phyloP scores from a whole-genome alignment of 2,329 filamentous ascomycete genomes.

The Pyricularia grisea region DNA sequence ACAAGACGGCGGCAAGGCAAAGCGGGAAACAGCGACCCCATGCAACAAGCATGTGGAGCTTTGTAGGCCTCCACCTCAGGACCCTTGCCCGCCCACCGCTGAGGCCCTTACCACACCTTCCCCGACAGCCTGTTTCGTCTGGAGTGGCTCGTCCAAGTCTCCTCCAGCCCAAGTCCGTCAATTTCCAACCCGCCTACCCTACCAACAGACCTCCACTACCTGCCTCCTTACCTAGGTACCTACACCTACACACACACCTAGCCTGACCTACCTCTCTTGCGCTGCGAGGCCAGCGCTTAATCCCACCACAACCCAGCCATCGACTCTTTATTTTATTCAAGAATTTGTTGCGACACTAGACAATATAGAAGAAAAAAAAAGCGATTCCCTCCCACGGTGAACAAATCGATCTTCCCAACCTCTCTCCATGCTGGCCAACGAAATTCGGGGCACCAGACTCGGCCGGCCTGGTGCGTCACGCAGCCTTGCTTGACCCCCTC shows the following conservation, averaged over 20 bases:
- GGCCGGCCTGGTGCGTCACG: slow-evolving; percentile 1
- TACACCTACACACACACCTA: no score
- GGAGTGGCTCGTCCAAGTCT: not conserved
- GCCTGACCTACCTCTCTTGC: not conserved
- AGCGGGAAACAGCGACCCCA: not conserved
- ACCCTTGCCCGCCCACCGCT: not conserved
- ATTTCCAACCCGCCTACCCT: not conserved
- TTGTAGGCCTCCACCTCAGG: not conserved
- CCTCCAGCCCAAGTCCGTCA: not conserved
- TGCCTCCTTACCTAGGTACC: not conserved
- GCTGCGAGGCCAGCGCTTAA: not conserved
- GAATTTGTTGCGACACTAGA: not conserved
- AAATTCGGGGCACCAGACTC: slow-evolving; percentile 3
- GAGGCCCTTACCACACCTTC: not conserved
- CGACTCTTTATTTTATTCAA: not conserved
- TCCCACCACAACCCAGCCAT: not conserved
- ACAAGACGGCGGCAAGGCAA: not conserved
- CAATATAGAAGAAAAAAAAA: not conserved
- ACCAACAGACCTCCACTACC: not conserved
- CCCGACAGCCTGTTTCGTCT: not conserved
- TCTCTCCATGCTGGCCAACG: slow-evolving; percentile 4
- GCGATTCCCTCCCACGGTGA: not conserved
- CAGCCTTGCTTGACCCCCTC: not conserved
- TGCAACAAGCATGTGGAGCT: not conserved
- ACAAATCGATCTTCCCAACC: not conserved